Evolutionary conservation across 371 early-diverging fungal genomes (phyloP).

Genomic region (Coemansia sp.): DNA sequence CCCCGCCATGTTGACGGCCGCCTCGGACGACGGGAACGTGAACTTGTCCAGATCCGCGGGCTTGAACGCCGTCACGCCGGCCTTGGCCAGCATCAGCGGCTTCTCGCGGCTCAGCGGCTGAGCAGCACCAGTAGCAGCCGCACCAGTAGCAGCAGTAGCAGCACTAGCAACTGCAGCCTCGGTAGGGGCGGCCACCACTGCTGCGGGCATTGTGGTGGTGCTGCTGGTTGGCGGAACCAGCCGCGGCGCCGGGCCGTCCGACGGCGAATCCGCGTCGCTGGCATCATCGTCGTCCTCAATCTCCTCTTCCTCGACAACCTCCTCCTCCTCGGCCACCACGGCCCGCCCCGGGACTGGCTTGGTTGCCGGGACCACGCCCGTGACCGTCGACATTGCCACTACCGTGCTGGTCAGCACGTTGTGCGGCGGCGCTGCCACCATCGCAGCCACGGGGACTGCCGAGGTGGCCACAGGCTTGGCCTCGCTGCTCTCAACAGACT

Average conservation of each 20-base stretch:
- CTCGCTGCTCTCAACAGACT: background rate
- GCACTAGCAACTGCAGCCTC: too few species aligned
- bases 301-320: constrained; percentile 23
- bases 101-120: constrained; percentile 3
- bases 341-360: background rate
- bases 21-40: constrained; percentile 36
- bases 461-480: background rate
- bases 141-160: background rate
- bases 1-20: constrained; percentile 31
- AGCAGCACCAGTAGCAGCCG: background rate
- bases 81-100: constrained; percentile 34
- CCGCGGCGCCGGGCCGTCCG: background rate
- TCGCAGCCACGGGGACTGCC: background rate
- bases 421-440: background rate
- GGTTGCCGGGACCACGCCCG: background rate
- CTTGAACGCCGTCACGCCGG: constrained; percentile 31
- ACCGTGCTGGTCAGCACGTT: constrained; percentile 28
- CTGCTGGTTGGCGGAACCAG: background rate
- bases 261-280: background rate
- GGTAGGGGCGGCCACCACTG: too few species aligned
- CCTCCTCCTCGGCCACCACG: constrained; percentile 1
- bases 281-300: constrained; percentile 22
- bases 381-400: constrained; percentile 19
- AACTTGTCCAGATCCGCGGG: constrained; percentile 47
- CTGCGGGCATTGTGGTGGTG: background rate